phyloP scores from a whole-genome alignment of 2,329 filamentous ascomycete genomes.

The Penicillium sp. region DNA sequence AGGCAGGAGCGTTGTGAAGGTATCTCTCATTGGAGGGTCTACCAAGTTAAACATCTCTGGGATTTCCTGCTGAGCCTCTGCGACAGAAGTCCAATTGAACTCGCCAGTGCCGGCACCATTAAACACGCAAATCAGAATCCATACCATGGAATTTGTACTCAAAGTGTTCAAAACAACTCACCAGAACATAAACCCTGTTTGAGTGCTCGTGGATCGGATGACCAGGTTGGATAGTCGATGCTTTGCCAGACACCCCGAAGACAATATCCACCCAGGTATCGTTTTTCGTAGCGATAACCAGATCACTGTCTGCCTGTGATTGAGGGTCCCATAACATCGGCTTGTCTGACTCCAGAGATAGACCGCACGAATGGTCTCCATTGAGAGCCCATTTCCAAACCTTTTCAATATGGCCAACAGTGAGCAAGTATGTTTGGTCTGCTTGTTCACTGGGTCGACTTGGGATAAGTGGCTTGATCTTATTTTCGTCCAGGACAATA shows the following conservation, averaged over 20 bases:
- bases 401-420: neutral
- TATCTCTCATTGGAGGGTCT: constrained; percentile 8
- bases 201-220: constrained; percentile 10
- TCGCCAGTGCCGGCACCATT: neutral
- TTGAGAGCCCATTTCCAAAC: constrained; percentile 8
- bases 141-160: too few relatives aligned
- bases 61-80: constrained; percentile 1
- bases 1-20: neutral
- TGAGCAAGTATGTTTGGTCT: neutral
- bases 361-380: neutral
- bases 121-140: neutral
- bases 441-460: neutral
- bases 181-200: neutral
- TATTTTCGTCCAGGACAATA: neutral
- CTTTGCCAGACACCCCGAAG: neutral
- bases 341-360: constrained; percentile 2
- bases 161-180: neutral
- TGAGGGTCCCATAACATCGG: constrained; percentile 4
- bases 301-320: neutral
- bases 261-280: constrained; percentile 6
- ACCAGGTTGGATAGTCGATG: constrained; percentile 1
- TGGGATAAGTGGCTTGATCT: neutral
- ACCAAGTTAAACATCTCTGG: constrained; percentile 4
- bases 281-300: constrained; percentile 2
- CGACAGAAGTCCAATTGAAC: constrained; percentile 6